phyloP scores from a whole-genome alignment of 805 yeast genomes.

The Teunomyces aglyptinius region DNA sequence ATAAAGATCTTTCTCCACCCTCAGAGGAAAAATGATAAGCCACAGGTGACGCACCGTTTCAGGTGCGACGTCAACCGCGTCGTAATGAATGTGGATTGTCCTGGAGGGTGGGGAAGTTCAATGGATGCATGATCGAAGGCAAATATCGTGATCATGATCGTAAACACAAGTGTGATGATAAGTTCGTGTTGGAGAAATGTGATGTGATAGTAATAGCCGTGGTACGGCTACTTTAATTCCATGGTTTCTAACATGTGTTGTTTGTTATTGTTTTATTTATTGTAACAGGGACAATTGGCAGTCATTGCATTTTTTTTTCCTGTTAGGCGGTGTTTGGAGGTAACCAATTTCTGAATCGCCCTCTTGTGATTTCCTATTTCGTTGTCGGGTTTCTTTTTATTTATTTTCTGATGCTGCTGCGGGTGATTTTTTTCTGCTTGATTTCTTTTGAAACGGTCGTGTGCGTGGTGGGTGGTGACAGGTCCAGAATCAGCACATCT shows the following conservation, averaged over 20 bases:
- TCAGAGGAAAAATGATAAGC: background rate
- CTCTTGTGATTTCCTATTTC: background rate
- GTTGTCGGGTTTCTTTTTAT: background rate
- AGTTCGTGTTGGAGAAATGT: too few species aligned
- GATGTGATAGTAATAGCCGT: too few species aligned
- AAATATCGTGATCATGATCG: too few species aligned
- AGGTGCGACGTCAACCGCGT: background rate
- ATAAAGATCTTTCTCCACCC: background rate
- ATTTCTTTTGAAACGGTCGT: conserved; percentile 4
- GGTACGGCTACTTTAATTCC: background rate
- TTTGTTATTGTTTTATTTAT: background rate
- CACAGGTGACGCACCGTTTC: background rate
- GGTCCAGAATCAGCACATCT: background rate
- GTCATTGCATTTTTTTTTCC: background rate
- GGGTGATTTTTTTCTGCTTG: background rate
- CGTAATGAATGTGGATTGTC: too few species aligned
- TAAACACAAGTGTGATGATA: too few species aligned
- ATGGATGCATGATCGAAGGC: too few species aligned
- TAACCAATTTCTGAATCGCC: background rate
- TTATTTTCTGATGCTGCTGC: background rate
- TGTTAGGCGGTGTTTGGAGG: background rate
- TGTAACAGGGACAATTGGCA: background rate
- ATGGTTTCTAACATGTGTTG: background rate
- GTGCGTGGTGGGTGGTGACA: background rate
- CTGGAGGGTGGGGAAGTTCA: too few species aligned